phyloP scores from a whole-genome alignment of 257 asterid species.

The Mentha longifolia region DNA sequence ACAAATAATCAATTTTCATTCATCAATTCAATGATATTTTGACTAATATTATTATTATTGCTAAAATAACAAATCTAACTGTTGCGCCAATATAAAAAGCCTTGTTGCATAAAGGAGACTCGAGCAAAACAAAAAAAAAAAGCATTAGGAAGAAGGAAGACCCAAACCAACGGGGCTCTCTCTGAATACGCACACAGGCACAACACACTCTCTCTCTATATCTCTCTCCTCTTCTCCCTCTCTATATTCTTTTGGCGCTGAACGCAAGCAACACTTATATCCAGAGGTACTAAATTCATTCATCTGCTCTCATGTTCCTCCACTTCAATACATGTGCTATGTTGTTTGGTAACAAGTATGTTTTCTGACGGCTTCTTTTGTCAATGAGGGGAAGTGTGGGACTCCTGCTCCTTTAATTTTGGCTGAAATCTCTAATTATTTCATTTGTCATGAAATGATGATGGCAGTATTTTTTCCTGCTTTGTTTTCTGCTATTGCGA shows the following conservation, averaged over 20 bases:
- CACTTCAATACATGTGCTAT: constrained; percentile 22
- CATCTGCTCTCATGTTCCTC: constrained; percentile 27
- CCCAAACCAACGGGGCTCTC: constrained; percentile 30
- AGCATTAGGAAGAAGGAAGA: constrained; percentile 16
- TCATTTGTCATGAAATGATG: constrained; percentile 9
- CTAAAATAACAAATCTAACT: background rate
- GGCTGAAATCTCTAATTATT: constrained; percentile 2
- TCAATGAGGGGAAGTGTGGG: background rate
- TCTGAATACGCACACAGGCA: background rate
- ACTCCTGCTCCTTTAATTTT: constrained; percentile 10
- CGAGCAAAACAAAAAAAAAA: background rate
- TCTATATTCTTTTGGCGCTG: constrained; percentile 19
- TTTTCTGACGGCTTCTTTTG: constrained; percentile 15
- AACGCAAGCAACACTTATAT: constrained; percentile 28
- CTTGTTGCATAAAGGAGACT: constrained; percentile 9
- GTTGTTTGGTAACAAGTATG: constrained; percentile 14
- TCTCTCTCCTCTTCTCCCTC: constrained; percentile 18
- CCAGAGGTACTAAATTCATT: constrained; percentile 28
- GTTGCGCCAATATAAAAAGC: constrained; percentile 11
- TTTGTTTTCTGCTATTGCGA: constrained; percentile 26
- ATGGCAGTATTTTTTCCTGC: constrained; percentile 2
- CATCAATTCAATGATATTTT: background rate
- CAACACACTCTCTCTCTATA: constrained; percentile 1
- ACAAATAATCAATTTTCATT: background rate
- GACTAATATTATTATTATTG: background rate